A percentile compares a stretch with the other conserved stretches of the same genome.
Evolutionary conservation across 2,329 filamentous ascomycete genomes (phyloP).

Genomic region (Aspergillus amoenus): DNA sequence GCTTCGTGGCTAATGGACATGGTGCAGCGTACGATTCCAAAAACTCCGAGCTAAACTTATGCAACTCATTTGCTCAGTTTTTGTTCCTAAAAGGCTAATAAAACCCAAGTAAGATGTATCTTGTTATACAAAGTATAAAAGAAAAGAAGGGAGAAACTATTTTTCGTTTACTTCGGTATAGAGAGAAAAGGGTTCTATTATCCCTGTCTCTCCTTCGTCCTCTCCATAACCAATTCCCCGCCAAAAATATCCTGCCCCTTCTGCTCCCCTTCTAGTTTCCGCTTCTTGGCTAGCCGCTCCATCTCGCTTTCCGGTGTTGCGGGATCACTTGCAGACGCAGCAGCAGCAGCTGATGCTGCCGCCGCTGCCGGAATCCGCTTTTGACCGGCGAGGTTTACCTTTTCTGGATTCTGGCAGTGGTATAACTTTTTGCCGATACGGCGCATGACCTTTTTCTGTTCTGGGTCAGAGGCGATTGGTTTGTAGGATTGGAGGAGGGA

Average conservation of each 20-base stretch:
- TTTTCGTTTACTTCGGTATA: no score
- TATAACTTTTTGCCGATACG: constrained; percentile 51
- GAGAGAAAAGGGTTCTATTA: background rate
- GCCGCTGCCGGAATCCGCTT: constrained; percentile 42
- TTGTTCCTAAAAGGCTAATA: no score
- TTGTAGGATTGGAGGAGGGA: constrained; percentile 41
- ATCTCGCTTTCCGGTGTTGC: constrained; percentile 36
- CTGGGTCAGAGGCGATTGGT: constrained; percentile 37
- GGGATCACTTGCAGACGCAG: constrained; percentile 20
- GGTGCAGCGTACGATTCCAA: no score
- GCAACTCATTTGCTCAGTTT: no score
- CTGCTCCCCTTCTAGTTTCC: constrained; percentile 38
- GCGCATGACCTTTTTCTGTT: constrained; percentile 43
- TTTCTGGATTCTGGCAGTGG: constrained; percentile 51
- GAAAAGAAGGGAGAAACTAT: no score
- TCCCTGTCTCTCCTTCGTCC: constrained; percentile 26
- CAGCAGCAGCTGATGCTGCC: constrained; percentile 19
- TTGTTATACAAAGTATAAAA: no score
- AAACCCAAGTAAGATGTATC: no score
- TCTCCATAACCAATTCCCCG: constrained; percentile 35
- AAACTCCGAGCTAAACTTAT: no score
- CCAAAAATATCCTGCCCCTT: constrained; percentile 36
- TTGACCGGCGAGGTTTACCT: constrained; percentile 42
- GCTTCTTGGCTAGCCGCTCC: constrained; percentile 41
- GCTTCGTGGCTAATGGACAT: no score